phyloP scores from a whole-genome alignment of 2,329 filamentous ascomycete genomes.

The Tolypocladium paradoxum region DNA sequence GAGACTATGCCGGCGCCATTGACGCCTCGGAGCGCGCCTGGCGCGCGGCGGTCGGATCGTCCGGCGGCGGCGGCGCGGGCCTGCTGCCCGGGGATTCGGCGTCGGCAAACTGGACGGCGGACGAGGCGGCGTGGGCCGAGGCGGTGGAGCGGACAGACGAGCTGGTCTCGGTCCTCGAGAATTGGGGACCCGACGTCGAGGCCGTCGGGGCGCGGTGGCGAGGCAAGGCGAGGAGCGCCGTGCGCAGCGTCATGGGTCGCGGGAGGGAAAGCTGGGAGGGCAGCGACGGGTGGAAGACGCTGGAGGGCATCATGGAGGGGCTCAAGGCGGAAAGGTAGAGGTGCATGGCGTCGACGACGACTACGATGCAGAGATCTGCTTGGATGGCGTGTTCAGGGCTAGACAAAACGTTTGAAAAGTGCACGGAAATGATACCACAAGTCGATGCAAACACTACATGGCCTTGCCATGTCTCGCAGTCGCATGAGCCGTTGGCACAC shows the following conservation, averaged over 20 bases:
- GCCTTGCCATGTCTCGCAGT: not conserved
- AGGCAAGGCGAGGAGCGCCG: conserved; percentile 76
- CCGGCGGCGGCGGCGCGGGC: conserved; percentile 30
- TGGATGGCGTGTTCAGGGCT: not conserved
- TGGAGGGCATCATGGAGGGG: conserved; percentile 47
- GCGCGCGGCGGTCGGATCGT: conserved; percentile 55
- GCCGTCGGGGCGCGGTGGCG: conserved; percentile 72
- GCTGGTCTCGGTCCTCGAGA: conserved; percentile 74
- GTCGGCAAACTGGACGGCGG: conserved; percentile 32
- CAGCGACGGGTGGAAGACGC: conserved; percentile 51
- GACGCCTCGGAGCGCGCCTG: conserved; percentile 85
- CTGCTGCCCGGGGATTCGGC: conserved; percentile 27
- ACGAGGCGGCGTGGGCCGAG: conserved; percentile 54
- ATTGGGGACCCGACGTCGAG: conserved; percentile 55
- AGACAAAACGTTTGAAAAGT: not conserved
- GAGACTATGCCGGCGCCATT: conserved; percentile 60
- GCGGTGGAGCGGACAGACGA: conserved; percentile 72
- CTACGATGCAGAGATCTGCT: not conserved
- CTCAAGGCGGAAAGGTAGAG: conserved; percentile 27
- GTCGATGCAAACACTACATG: not conserved
- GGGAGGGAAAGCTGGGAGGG: conserved; percentile 78
- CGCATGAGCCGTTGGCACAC: no score
- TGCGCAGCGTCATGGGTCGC: conserved; percentile 73
- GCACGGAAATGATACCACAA: not conserved
- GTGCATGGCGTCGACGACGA: not conserved